Percentiles rank a stretch among this genome's conserved stretches.
Conservation (phyloP, 176 grass and related monocot genomes). For the Olyra latifolia region DNA sequence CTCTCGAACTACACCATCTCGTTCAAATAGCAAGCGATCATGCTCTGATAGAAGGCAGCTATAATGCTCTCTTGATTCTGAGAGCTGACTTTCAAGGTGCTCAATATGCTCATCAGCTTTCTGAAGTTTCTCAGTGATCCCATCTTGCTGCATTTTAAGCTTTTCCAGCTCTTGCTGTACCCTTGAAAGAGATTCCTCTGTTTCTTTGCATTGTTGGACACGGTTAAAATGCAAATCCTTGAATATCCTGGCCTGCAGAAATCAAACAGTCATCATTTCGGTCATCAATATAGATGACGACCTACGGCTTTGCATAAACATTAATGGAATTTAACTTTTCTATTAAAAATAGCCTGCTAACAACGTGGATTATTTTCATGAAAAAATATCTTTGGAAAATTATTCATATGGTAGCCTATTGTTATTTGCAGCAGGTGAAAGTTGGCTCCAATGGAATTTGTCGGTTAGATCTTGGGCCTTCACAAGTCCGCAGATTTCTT, state of each 20-base stretch:
- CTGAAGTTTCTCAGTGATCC: constrained; percentile 12
- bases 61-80: too few species aligned
- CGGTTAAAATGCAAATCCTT: neutral
- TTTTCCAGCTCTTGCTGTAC: constrained; percentile 19
- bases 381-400: neutral
- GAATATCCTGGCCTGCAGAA: constrained; percentile 21
- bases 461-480: neutral
- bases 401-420: neutral
- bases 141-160: constrained; percentile 21
- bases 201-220: constrained; percentile 3
- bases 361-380: neutral
- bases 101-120: constrained; percentile 10
- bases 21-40: too few species aligned
- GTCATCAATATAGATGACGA: too few species aligned
- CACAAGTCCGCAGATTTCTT: neutral
- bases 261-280: too few species aligned
- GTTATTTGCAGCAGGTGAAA: neutral
- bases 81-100: neutral
- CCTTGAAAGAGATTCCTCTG: constrained; percentile 26
- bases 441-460: neutral
- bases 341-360: too few species aligned
- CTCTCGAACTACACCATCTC: too few species aligned
- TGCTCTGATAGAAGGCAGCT: too few species aligned
- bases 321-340: too few species aligned
- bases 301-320: too few species aligned